Evolutionary conservation across 169 alveolate genomes (phyloP), one percentile per base, ranked within the genome.

Genomic region (Besnoitia besnoiti): DNA sequence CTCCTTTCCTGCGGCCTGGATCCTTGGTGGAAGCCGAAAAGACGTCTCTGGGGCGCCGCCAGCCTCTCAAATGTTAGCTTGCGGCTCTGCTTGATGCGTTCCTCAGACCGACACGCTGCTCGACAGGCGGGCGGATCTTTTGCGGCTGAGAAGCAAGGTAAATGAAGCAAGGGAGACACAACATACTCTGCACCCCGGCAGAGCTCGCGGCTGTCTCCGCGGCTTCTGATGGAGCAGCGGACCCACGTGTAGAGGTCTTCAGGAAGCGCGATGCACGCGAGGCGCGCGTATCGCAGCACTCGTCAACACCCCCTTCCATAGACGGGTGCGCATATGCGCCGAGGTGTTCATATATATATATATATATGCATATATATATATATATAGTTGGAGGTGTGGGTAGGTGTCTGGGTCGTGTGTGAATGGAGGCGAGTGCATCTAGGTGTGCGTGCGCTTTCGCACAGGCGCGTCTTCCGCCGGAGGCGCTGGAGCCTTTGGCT

Each of bases 401-500:
- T 30, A 61, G 30, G 4, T 61, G 37, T 61, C 10, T 67, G 7
- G 19, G 21, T 8, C n/a, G 40, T 67, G 40, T 67, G 80, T 67
- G 42, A 33, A 14, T 50, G 62, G 10, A 50, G 10, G 62, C 62
- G 62, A 10, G 62, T 50, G 19, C 19, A 50, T 50, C 30, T 10
- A 14, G 62, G 62, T 50, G 62, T 14, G 30, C 19, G 10, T 89
- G 93, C 37, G 59, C 51, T 47, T 61, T 8, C 14, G 12, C 40
- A 0, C 90, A 94, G 96, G 96, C 95, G 30, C 62, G 89, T 33
- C 91, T 92, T 42, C 96, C 96, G 27, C 96, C 96, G 5, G 96
- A 94, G 84, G 93, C 80, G 35, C 50, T 94, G 55, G 96, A 94
- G 93, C 96, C 96, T 2, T 55, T 94, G 67, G 85, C 79, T 12